Evolutionary conservation across 345 rosid genomes (phyloP), one percentile per base, ranked within the genome.

Genomic region (Eutrema japonicum): DNA sequence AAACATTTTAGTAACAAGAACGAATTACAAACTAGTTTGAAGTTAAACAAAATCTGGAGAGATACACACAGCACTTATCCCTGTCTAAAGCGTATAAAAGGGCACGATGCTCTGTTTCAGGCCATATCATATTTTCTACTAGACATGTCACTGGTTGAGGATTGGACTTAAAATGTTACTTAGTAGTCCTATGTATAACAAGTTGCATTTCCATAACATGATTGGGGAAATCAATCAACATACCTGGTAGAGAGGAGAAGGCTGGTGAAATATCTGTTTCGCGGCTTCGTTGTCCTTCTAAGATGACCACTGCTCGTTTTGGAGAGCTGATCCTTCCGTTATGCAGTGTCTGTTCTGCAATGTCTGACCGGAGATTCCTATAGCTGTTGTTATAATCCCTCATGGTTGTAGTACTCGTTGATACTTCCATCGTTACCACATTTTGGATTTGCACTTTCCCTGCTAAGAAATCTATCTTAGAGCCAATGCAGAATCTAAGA

Each of bases 391-490:
- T 49, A 18, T 63, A 60, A 18, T 63, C 60, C 38, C 2, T 70
- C 45, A 12, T 26, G 6, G 47, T 42, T 57, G 72, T 60, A 56
- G 4, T 35, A 64, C 50, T 77, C 55, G 33, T 49, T 16, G 76
- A 70, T 49, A 77, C 62, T 77, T 64, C 68, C 71, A 57, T 57
- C 0, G 62, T 58, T 7, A 77, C 76, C 67, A 56, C 32, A 33
- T 58, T 58, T 9, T 60, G 10, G 12, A 80, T 74, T 73, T 60
- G 48, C 60, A 72, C 2, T 35, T 58, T 43, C 77, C 57, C 77
- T 77, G 57, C 14, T 64, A 65, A 63, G 49, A 58, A 47, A 48
- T 7, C 49, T 14, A 36, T 46, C 16, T 40, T 6, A 32, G 30
- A 3, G 7, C 26, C 73, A 68, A 52, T 32, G 11, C 49, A 69